These are phyloP conservation scores for Lecanicillium sp. DNA, from an alignment of 2,329 filamentous ascomycete species.

Conservation along the genomic window DNA sequence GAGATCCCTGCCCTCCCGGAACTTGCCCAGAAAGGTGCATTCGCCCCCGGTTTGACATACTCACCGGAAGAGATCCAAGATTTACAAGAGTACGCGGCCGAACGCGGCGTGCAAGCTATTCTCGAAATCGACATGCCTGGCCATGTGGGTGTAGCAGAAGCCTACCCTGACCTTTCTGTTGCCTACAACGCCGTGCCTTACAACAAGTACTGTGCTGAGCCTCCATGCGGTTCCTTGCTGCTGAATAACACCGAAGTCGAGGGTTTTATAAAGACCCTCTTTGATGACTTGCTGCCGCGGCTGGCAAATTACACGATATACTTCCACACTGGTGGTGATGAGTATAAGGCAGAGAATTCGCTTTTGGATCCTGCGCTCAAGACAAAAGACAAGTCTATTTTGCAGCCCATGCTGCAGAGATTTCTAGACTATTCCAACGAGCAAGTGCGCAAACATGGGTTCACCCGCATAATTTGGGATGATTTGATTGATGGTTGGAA, in stretches of 20 bases:
- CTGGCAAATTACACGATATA: constrained; percentile 60
- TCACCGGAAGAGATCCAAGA: constrained; percentile 53
- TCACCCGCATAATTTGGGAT: constrained; percentile 79
- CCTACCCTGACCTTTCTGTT: constrained; percentile 64
- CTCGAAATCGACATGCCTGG: constrained; percentile 78
- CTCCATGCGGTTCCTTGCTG: constrained; percentile 63
- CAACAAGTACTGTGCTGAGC: constrained; percentile 52
- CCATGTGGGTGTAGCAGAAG: constrained; percentile 62
- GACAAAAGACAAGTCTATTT: constrained; percentile 55
- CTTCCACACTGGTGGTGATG: constrained; percentile 85
- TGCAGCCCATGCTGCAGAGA: constrained; percentile 69
- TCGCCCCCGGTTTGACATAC: constrained; percentile 60
- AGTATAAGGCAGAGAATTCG: constrained; percentile 73
- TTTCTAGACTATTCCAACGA: constrained; percentile 66
- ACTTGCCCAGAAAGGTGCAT: constrained; percentile 66
- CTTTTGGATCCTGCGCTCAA: constrained; percentile 63
- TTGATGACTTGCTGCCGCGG: constrained; percentile 69
- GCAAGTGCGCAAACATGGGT: constrained; percentile 52
- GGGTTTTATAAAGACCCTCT: constrained; percentile 63
- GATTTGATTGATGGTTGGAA: constrained; percentile 79
- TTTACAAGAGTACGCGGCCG: constrained; percentile 63
- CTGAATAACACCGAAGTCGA: constrained; percentile 66
- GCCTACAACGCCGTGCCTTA: constrained; percentile 53
- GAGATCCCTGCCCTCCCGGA: constrained; percentile 60
- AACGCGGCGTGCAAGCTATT: constrained; percentile 63